These are phyloP conservation scores for Fusarium cicatricum DNA, from an alignment of 2,329 filamentous ascomycete species.

Conservation along the genomic window DNA sequence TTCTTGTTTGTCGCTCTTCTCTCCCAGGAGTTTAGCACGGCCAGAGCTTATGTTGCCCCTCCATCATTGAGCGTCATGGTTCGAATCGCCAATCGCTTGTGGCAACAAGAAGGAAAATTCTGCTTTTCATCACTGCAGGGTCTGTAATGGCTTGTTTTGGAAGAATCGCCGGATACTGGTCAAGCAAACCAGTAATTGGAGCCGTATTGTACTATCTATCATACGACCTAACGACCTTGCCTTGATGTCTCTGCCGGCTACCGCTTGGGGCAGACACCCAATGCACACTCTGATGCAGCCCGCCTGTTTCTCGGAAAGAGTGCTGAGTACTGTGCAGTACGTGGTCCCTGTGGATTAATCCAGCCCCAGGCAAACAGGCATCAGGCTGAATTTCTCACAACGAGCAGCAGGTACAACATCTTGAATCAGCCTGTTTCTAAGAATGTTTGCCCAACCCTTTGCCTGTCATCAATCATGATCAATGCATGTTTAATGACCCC, in stretches of 20 bases:
- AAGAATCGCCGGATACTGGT: not conserved
- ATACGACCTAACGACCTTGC: slow-evolving; percentile 11
- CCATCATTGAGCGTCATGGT: slow-evolving; percentile 30
- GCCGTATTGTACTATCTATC: not conserved
- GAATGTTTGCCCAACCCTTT: not conserved
- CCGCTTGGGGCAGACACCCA: slow-evolving; percentile 16
- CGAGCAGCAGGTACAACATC: too few relatives aligned
- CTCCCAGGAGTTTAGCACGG: slow-evolving; percentile 33
- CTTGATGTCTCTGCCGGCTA: slow-evolving; percentile 17
- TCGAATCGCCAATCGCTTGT: slow-evolving; percentile 6
- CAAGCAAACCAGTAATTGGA: not conserved
- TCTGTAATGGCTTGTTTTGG: not conserved
- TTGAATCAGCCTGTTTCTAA: too few relatives aligned
- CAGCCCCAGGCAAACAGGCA: not conserved
- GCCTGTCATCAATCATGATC: slow-evolving; percentile 11
- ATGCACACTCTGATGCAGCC: slow-evolving; percentile 11
- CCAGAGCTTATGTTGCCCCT: slow-evolving; percentile 21
- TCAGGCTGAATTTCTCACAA: slow-evolving; percentile 5
- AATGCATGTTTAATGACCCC: slow-evolving; percentile 11
- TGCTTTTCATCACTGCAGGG: slow-evolving; percentile 3
- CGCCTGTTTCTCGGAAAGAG: slow-evolving; percentile 8
- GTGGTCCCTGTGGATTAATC: too few relatives aligned
- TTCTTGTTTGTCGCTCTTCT: slow-evolving; percentile 31
- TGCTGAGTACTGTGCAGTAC: too few relatives aligned
- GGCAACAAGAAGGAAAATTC: slow-evolving; percentile 25